Evolutionary conservation across 768 basidiomycete species (phyloP), one percentile per base, ranked within the genome.

Genomic region (Ephemerocybe angulata): DNA sequence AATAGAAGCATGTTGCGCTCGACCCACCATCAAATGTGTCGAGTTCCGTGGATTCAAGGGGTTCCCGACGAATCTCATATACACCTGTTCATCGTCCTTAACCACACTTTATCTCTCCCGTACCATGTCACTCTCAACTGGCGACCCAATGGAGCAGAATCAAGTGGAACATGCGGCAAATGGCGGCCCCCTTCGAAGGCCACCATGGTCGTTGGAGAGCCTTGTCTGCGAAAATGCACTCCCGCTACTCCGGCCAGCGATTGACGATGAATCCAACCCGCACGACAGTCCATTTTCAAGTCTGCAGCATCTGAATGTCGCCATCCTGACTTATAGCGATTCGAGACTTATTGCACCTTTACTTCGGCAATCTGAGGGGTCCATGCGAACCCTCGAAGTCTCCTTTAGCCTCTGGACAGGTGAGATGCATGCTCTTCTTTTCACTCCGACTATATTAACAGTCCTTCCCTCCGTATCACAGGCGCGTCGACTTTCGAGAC

Each of bases 301-400:
- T 7, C 30, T 50, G 30, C 31, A 33, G 21, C 48, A 50, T 33
- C 30, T 50, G 19, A 50, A 50, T 50, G n/a, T 50, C 48, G 48
- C 48, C 10, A 22, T 50, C 17, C 24, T 50, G 31, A 50, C 48
- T 4, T n/a, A 31, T n/a, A 17, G n/a, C 48, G 48, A 50, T n/a
- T 30, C 48, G 7, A 17, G 19, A 2, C 19, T 50, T 8, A 31
- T 50, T 21, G 48, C 29, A 8, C 48, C 48, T 17, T 33, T 50
- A 4, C 30, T 50, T 3, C 28, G 3, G 13, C 48, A 50, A 22
- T 29, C 30, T 13, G n/a, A 19, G 19, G 30, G 17, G 5, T 50
- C 48, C 8, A 33, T 50, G 31, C 48, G 30, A 35, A 15, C 30
- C 2, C 21, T 50, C 15, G 48, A 50, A 24, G 48, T 50, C 7